phyloP scores from a whole-genome alignment of 2,329 filamentous ascomycete species.

The Phyllosticta capitalensis region DNA sequence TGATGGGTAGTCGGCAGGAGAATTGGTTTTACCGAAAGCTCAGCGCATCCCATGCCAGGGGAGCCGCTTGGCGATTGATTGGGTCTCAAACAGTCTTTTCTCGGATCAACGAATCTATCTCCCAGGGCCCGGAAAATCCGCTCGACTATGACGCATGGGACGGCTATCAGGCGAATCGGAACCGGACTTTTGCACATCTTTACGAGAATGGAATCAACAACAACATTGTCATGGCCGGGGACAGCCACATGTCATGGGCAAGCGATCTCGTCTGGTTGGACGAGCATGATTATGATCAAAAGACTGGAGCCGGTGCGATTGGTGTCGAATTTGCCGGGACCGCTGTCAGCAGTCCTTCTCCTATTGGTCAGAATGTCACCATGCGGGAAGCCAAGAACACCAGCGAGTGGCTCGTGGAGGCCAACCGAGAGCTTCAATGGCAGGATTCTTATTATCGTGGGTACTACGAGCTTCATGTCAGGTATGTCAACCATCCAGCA shows the following conservation, averaged over 20 bases:
- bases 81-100: constrained; percentile 64
- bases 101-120: constrained; percentile 40
- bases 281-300: constrained; percentile 30
- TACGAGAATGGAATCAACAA: constrained; percentile 61
- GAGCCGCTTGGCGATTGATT: constrained; percentile 60
- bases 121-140: constrained; percentile 35
- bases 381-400: constrained; percentile 41
- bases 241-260: constrained; percentile 56
- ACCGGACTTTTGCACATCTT: constrained; percentile 58
- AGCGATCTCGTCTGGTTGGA: constrained; percentile 38
- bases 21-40: constrained; percentile 51
- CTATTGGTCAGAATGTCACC: constrained; percentile 50
- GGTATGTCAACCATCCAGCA: background rate
- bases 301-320: constrained; percentile 32
- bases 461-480: constrained; percentile 53
- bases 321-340: constrained; percentile 51
- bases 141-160: constrained; percentile 51
- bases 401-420: constrained; percentile 22
- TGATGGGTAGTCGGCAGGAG: constrained; percentile 67
- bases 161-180: constrained; percentile 61
- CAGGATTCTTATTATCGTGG: constrained; percentile 65
- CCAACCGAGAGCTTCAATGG: constrained; percentile 61
- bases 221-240: constrained; percentile 63
- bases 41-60: constrained; percentile 38
- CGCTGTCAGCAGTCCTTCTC: constrained; percentile 52